Percentiles rank a stretch among this genome's conserved stretches.
phyloP scores from a whole-genome alignment of 257 asterid genomes.

The Nicotiana sylvestris region DNA sequence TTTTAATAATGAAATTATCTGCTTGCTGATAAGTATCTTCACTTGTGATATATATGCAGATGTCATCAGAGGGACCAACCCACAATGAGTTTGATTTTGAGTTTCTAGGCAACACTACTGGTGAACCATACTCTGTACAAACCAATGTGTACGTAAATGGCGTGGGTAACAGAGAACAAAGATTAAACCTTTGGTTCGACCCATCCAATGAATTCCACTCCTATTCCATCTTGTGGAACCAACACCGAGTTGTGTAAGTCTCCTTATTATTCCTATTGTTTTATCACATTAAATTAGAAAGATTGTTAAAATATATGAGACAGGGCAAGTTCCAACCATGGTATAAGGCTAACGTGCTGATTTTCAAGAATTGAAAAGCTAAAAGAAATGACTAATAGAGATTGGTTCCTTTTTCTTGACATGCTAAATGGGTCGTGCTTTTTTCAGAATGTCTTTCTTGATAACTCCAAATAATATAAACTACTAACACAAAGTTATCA shows the following conservation, averaged over 20 bases:
- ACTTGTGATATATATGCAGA: constrained; percentile 31
- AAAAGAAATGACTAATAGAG: neutral
- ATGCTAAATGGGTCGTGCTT: neutral
- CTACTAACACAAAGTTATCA: neutral
- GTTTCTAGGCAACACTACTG: constrained; percentile 76
- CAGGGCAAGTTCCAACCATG: neutral
- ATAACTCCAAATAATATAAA: neutral
- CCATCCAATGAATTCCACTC: constrained; percentile 76
- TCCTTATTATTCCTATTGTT: neutral
- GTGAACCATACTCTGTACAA: constrained; percentile 82
- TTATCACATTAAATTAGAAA: neutral
- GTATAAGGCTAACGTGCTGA: neutral
- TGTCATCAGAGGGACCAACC: constrained; percentile 82
- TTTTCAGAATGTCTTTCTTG: neutral
- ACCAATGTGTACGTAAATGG: constrained; percentile 84
- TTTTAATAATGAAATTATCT: neutral
- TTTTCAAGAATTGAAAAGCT: neutral
- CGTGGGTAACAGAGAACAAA: constrained; percentile 80
- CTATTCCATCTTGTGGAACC: constrained; percentile 71
- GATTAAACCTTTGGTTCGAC: constrained; percentile 86
- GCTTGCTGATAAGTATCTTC: neutral
- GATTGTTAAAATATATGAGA: too few relatives aligned
- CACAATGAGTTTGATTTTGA: constrained; percentile 91
- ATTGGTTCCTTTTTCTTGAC: neutral
- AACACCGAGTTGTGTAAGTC: constrained; percentile 80